Conservation (phyloP, 139 green algal genomes). For the Raphidocelis subcapitata region DNA sequence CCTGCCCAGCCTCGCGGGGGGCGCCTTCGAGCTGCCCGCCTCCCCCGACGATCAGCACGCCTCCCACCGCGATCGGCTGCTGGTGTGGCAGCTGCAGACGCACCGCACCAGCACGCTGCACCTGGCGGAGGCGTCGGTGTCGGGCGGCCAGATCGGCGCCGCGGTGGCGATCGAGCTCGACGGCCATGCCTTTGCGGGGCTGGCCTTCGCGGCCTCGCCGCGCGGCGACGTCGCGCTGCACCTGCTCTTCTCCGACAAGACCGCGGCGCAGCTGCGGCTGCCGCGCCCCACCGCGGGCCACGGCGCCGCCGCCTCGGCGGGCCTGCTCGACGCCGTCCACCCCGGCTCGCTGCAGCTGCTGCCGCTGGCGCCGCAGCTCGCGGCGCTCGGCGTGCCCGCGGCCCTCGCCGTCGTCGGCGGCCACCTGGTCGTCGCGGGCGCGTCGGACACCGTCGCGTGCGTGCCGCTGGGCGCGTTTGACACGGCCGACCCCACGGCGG, state of each 20-base stretch:
- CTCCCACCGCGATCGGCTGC: not conserved
- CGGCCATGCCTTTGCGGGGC: conserved; percentile 15
- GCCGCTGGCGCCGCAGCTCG: conserved; percentile 27
- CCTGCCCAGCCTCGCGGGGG: conserved; percentile 1
- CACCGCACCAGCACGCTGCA: conserved; percentile 13
- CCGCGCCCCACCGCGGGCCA: not conserved
- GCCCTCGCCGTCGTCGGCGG: conserved; percentile 22
- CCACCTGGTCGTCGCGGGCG: conserved; percentile 33
- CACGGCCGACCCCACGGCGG: not conserved
- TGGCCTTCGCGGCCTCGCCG: not conserved
- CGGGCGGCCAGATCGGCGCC: conserved; percentile 7
- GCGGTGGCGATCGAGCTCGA: conserved; percentile 1
- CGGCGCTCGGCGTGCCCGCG: conserved; percentile 29
- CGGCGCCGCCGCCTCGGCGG: not conserved
- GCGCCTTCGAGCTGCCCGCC: conserved; percentile 7
- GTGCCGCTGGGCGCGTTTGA: conserved; percentile 20
- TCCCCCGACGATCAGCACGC: not conserved
- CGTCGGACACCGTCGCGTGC: conserved; percentile 25
- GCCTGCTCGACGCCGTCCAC: not conserved
- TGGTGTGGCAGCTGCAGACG: conserved; percentile 22
- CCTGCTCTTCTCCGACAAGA: conserved; percentile 17
- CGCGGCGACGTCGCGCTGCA: conserved; percentile 1
- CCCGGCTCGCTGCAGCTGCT: conserved; percentile 9
- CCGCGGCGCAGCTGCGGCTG: conserved; percentile 7
- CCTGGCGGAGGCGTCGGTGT: conserved; percentile 20